Evolutionary conservation across 257 asterid genomes (phyloP).

Genomic region (Solanum etuberosum): DNA sequence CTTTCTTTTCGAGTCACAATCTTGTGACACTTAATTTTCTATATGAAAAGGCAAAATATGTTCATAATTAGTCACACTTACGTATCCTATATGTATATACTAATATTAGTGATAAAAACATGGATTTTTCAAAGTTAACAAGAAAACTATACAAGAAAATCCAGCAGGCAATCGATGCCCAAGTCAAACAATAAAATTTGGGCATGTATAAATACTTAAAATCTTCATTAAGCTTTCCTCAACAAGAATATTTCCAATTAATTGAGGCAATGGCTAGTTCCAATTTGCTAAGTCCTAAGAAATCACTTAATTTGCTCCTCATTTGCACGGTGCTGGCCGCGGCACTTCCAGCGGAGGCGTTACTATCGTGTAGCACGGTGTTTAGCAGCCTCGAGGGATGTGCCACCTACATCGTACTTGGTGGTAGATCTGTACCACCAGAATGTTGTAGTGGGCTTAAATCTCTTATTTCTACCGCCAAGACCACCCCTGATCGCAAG

Average conservation of each 20-base stretch:
- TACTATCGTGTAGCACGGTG: background rate
- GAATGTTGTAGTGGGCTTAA: constrained; percentile 8
- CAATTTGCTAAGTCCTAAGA: background rate
- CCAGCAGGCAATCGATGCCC: background rate
- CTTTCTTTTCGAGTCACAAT: background rate
- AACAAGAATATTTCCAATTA: background rate
- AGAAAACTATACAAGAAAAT: background rate
- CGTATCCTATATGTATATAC: background rate
- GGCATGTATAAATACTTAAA: background rate
- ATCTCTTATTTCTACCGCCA: background rate
- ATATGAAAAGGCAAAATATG: background rate
- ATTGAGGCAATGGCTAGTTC: background rate
- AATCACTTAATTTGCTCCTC: background rate
- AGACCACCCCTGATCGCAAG: background rate
- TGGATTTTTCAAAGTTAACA: background rate
- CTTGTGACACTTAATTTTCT: background rate
- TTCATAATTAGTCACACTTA: background rate
- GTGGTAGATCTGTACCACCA: background rate
- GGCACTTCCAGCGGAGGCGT: background rate
- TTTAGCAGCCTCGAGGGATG: background rate
- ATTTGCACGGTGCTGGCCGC: background rate
- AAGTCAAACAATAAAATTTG: background rate
- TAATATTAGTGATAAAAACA: background rate
- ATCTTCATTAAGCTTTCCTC: background rate
- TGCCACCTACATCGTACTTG: background rate